Base-by-base conservation (phyloP, 148 eudicot species). In the Talinum fruticosum region DNA sequence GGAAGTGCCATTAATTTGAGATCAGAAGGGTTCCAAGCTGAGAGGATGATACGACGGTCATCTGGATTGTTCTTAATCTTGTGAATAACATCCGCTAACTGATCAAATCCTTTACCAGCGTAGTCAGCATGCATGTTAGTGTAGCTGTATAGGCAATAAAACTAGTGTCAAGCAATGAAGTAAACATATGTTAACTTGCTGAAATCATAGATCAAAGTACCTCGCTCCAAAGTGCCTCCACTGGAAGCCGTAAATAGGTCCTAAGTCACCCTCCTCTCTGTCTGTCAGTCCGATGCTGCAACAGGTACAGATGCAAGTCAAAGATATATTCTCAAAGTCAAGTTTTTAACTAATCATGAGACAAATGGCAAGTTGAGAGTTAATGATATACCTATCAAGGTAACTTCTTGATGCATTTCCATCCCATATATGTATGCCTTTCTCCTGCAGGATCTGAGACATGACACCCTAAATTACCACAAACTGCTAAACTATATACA, bases 161-260 rank as follows among this genome's bases (percentile, higher is more conserved):
- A 19, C 6, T 61, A 45, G 19, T 8, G 26, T 34, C 41, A 37
- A 49, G 49, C 73, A 10, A 13, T 7, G 54, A 5, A 61, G 15
- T 26, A 8, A 72, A n/a, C 36, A 54, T 28, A 36, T 65, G 18
- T 32, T 15, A 45, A 57, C 16, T 62, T 28, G 36, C 33, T 16
- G 2, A 51, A 72, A 33, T 51, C 12, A 34, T 33, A 66, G 44
- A 78, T 21, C 81, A 79, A 61, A 1, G 15, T 7, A 95, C 99
- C 94, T 96, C 24, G 99, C 97, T 69, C 99, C 97, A 81, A 90
- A 93, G 67, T 96, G 97, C 79, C 99, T 87, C 97, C 99, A 93
- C 84, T 96, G 99, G 72, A 96, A 96, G 23, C 99, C 99, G 77
- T 96, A 96, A 64, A 93, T 77, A 57, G 97, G 99, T 66, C 99